Evolutionary conservation across 495 filamentous ascomycete species (phyloP).

Genomic region (Podospora sp.): DNA sequence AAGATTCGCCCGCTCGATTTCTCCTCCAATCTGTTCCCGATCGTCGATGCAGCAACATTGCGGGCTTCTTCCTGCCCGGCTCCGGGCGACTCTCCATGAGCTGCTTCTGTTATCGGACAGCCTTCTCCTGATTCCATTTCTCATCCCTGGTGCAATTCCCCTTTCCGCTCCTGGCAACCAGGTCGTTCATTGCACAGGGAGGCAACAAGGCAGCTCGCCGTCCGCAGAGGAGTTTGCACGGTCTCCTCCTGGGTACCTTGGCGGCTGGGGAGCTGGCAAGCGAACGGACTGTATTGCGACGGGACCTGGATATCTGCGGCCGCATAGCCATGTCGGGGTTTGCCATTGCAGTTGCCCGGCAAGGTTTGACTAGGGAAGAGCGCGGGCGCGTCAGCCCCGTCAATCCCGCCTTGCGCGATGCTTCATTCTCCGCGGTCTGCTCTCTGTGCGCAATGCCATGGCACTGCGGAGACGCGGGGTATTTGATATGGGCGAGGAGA

Average conservation of each 20-base stretch:
- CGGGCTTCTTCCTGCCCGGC: not conserved
- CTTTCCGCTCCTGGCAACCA: not conserved
- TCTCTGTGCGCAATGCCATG: not conserved
- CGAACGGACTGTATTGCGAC: not conserved
- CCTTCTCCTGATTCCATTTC: not conserved
- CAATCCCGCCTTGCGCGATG: not conserved
- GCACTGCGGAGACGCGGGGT: not conserved
- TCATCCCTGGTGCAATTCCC: not conserved
- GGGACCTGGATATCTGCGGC: not conserved
- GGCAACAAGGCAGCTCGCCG: not conserved
- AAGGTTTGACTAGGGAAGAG: not conserved
- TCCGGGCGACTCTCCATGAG: no score
- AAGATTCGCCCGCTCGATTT: not conserved
- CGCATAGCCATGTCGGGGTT: not conserved
- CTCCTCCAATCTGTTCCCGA: not conserved
- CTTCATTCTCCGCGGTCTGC: not conserved
- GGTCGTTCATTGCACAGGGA: not conserved
- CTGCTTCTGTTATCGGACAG: not conserved
- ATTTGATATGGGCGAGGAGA: not conserved
- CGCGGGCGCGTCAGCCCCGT: conserved; percentile 2
- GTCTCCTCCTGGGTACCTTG: not conserved
- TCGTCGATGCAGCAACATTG: not conserved
- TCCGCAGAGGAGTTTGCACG: not conserved
- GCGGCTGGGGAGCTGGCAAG: not conserved
- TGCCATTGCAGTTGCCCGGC: not conserved